Conservation (phyloP, 495 filamentous ascomycete genomes). For the Choiromyces venosus region DNA sequence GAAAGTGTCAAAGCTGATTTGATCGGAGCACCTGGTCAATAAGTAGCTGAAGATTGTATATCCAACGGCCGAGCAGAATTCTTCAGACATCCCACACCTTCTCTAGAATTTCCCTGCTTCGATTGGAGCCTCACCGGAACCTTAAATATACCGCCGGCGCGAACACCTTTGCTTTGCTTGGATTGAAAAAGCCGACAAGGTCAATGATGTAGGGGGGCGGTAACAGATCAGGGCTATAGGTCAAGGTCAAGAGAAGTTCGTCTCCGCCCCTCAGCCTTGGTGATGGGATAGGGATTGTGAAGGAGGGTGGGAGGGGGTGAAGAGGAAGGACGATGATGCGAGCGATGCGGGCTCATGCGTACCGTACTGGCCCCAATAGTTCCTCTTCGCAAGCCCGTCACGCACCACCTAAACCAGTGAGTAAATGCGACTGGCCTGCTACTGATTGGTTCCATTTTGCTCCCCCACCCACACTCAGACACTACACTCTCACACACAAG, state of each 20-base stretch:
- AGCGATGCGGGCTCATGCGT: neutral
- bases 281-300: neutral
- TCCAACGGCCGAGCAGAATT: neutral
- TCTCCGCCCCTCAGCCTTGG: neutral
- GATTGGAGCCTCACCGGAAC: constrained; percentile 2
- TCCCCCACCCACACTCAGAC: neutral
- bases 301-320: neutral
- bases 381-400: neutral
- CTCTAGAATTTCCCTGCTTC: neutral
- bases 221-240: too few species aligned
- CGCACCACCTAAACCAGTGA: neutral
- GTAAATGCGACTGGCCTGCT: neutral
- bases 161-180: neutral
- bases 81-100: neutral
- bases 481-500: neutral
- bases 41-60: neutral
- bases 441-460: neutral
- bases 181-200: neutral
- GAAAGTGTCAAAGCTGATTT: neutral
- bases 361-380: neutral
- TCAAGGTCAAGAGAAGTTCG: neutral
- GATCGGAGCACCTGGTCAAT: neutral
- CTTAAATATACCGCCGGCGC: neutral
- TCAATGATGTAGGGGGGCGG: neutral
- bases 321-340: neutral